Base-by-base conservation (phyloP, 306 rosid species). In the Hippophae tibetana region DNA sequence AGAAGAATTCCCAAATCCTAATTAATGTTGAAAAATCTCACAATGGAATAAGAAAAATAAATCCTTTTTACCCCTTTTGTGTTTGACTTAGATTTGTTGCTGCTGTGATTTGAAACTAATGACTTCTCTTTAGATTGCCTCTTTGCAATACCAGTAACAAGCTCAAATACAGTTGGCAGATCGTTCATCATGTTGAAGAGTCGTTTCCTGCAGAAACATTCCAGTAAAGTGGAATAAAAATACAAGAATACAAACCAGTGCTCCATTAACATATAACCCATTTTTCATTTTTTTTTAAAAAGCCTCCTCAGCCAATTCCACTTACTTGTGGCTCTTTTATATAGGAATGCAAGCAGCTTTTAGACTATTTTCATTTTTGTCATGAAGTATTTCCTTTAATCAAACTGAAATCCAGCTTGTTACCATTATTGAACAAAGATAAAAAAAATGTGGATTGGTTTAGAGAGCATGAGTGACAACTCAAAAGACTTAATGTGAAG, bases 111-210 rank as follows among this genome's bases (percentile, higher is more conserved):
- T 64, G 86, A 57, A 67, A 74, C 71, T 47, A 75, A 64, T 42
- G 88, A 65, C 80, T 79, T 88, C 64, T 81, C 89, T 77, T 79
- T 82, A 1, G 73, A 18, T 66, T 70, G 82, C 65, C 70, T 85
- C 78, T 75, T 82, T 47, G 69, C 63, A 51, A 54, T 25, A 63
- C 81, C 82, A 2, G 82, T 71, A 68, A 80, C 81, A 53, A 76
- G 75, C 78, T 85, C 94, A 69, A 66, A 80, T 56, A 85, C 64
- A 8, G 94, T 77, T 1, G 94, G 94, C 60, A 78, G 58, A 69
- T 85, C 89, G 74, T 85, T 85, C 65, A 82, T 82, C 84, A 78
- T 61, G 56, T 69, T 58, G 75, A 85, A 85, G 54, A 85, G 79
- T 23, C 81, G 86, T 47, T 73, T 75, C 78, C 76, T 65, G 76